phyloP scores from a whole-genome alignment of 2,329 filamentous ascomycete species.

The Sphaerulina musiva region DNA sequence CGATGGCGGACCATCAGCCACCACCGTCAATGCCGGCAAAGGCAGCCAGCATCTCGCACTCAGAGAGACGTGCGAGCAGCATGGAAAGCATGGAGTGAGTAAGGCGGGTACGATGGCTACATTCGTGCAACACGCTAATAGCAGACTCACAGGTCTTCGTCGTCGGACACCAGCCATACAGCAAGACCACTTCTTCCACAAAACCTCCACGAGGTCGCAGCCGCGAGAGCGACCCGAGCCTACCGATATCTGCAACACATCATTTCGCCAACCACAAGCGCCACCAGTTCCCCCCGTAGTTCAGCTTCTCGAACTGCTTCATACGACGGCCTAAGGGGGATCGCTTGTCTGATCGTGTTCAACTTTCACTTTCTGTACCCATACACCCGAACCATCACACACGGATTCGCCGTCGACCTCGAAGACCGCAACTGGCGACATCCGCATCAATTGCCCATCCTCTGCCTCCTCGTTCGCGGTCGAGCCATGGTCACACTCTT shows the following conservation, averaged over 20 bases:
- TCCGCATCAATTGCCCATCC: slow-evolving; percentile 14
- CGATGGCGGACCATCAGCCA: background rate
- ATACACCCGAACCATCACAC: slow-evolving; percentile 10
- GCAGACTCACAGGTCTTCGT: background rate
- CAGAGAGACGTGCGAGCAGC: background rate
- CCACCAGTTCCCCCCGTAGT: background rate
- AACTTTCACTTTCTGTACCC: slow-evolving; percentile 17
- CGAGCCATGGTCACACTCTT: slow-evolving; percentile 18
- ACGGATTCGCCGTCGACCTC: background rate
- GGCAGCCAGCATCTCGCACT: background rate
- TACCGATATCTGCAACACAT: background rate
- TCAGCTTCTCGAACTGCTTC: slow-evolving; percentile 5
- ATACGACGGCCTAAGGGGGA: slow-evolving; percentile 14
- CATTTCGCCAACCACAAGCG: background rate
- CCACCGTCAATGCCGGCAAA: background rate
- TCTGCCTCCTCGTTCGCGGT: slow-evolving; percentile 14
- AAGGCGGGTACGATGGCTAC: background rate
- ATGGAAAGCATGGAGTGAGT: background rate
- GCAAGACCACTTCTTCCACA: background rate
- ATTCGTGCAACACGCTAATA: background rate
- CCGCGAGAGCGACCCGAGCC: background rate
- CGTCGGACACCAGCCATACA: background rate
- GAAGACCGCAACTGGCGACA: background rate
- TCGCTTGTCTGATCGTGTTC: slow-evolving; percentile 17
- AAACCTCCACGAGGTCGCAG: background rate